Conservation (phyloP, 805 yeast genomes). For the Hanseniaspora guilliermondii region DNA sequence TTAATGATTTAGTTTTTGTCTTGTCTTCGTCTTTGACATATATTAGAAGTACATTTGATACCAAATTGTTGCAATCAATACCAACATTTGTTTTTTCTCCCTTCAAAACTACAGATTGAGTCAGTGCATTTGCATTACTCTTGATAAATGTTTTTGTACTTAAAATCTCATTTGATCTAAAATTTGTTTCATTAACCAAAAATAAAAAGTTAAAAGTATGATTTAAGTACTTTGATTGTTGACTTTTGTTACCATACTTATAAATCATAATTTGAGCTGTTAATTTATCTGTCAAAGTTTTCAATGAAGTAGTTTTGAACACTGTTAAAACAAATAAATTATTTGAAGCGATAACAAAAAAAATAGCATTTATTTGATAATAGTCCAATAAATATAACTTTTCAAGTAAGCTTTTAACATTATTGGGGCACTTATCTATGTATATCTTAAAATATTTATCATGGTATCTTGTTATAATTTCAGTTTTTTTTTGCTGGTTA, state of each 20-base stretch:
- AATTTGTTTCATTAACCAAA: conserved; percentile 51
- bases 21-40: conserved; percentile 2
- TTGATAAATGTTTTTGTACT: conserved; percentile 41
- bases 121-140: conserved; percentile 28
- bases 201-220: conserved; percentile 50
- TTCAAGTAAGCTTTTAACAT: not conserved
- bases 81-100: conserved; percentile 37
- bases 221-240: conserved; percentile 33
- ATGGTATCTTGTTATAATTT: not conserved
- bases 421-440: not conserved
- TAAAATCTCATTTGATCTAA: conserved; percentile 41
- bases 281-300: conserved; percentile 6
- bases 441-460: not conserved
- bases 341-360: not conserved
- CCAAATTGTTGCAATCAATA: not conserved
- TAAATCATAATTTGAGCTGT: conserved; percentile 27
- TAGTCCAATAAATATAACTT: not conserved
- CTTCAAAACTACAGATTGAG: conserved; percentile 33
- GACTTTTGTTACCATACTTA: conserved; percentile 32
- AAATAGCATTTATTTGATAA: not conserved
- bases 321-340: not conserved
- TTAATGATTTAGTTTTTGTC: not conserved
- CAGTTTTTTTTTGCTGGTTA: not conserved
- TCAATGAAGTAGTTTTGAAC: not conserved
- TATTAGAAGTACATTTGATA: not conserved